Base-by-base conservation (phyloP, 1,284 basidiomycete species). In the Trichosporon sp. region DNA sequence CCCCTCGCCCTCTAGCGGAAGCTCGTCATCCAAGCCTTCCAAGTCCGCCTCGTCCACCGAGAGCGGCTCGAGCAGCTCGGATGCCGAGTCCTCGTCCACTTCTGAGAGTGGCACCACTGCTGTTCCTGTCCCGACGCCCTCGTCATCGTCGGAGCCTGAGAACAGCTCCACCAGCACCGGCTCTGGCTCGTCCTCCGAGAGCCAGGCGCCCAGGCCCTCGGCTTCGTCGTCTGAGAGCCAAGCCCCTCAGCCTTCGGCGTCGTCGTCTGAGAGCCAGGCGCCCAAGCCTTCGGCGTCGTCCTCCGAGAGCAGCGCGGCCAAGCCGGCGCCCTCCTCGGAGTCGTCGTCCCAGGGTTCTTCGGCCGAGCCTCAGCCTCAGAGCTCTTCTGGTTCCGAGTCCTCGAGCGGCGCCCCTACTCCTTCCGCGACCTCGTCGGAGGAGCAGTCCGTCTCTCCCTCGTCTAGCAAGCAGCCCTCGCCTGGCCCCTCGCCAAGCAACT, bases 1-100 rank as follows among this genome's bases (percentile, higher is more conserved):
- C 40, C 21, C 68, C 5, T 21, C 38, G 64, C 46, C 63, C 12
- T 65, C 68, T 6, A 35, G 14, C 32, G 40, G 37, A 8, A 7
- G 14, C 32, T 26, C 51, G n/a, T n/a, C 51, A 21, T 26, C 51
- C 19, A 19, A 54, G 19, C 51, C 51, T 10, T 54, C 51, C 19
- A 21, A 48, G 26, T 66, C 43, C 16, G 48, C 65, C 16, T 66
- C 65, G 65, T 32, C 65, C 10, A 40, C 51, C 19, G 51, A 54
- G 43, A 46, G 43, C 43, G 43, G 26, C 59, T n/a, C 31, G 59
- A n/a, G 16, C 31, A 63, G 31, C 59, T 37, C 59, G 31, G 26
- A 19, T 14, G 21, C 54, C 12, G 59, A 35, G 31, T 37, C 56
- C 4, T 61, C 59, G 59, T 63, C 32, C 59, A 37, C 59, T 35